Evolutionary conservation across 164 flowering plant genomes (phyloP).

Genomic region (Kingdonia uniflora): DNA sequence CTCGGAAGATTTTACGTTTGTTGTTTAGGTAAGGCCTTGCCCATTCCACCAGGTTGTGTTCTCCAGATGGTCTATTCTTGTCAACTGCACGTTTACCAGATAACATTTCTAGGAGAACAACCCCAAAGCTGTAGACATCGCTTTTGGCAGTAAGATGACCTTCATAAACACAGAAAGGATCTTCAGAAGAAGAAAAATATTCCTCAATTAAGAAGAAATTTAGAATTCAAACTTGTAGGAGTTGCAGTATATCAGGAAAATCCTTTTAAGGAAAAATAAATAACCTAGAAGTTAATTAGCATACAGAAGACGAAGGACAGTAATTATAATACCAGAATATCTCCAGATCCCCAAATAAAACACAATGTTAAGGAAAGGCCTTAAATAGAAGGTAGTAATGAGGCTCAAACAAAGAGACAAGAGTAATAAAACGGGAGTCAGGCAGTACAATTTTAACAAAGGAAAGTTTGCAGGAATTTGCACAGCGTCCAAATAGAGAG

Average conservation of each 20-base stretch:
- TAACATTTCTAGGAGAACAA: slow-evolving; percentile 78
- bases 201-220: neutral
- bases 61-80: slow-evolving; percentile 74
- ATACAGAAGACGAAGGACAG: no score
- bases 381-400: neutral
- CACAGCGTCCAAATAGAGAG: no score
- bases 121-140: slow-evolving; percentile 86
- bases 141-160: slow-evolving; percentile 82
- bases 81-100: slow-evolving; percentile 70
- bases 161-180: slow-evolving; percentile 11
- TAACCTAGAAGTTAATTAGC: no score
- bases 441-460: neutral
- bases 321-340: no score
- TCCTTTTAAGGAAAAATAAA: no score
- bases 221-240: neutral
- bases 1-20: slow-evolving; percentile 51
- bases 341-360: no score
- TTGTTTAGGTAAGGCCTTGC: slow-evolving; percentile 56
- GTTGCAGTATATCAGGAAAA: neutral
- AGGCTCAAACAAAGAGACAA: neutral
- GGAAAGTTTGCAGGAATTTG: neutral
- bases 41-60: slow-evolving; percentile 82
- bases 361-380: no score
- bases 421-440: neutral
- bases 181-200: slow-evolving; percentile 1